These are phyloP conservation scores for Aspergillus ellipticus DNA, from an alignment of 495 filamentous ascomycete species.

Conservation along the genomic window DNA sequence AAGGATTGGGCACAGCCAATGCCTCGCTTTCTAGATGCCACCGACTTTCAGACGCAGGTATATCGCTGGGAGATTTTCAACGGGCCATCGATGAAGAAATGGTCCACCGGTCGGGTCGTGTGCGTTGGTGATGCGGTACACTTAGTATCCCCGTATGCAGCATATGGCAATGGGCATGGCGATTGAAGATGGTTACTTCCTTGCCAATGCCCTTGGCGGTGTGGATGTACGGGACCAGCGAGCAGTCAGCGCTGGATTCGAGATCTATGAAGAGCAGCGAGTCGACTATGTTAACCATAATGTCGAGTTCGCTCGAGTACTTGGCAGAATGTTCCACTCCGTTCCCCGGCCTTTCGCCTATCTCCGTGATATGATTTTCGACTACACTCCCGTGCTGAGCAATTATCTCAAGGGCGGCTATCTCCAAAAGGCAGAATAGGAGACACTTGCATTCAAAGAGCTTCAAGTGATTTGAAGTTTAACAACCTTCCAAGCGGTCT, in stretches of 20 bases:
- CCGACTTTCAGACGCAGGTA: conserved; percentile 17
- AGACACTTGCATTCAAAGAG: conserved; percentile 16
- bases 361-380: conserved; percentile 17
- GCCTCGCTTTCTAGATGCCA: conserved; percentile 16
- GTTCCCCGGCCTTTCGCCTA: conserved; percentile 17
- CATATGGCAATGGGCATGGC: conserved; percentile 26
- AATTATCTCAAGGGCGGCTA: conserved; percentile 11
- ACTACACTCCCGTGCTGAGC: conserved; percentile 18
- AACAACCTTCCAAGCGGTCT: too few species aligned
- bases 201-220: conserved; percentile 15
- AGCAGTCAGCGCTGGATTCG: conserved; percentile 14
- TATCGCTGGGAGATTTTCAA: conserved; percentile 23
- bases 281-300: conserved; percentile 23
- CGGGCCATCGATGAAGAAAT: conserved; percentile 12
- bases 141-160: conserved; percentile 21
- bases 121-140: conserved; percentile 21
- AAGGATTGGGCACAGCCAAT: conserved; percentile 17
- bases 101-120: conserved; percentile 16
- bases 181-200: conserved; percentile 20
- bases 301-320: conserved; percentile 19
- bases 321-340: conserved; percentile 16
- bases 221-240: conserved; percentile 15
- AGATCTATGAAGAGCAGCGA: conserved; percentile 16
- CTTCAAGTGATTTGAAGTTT: too few species aligned
- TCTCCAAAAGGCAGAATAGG: conserved; percentile 14